A percentile compares a stretch with the other conserved stretches of the same genome.
Conservation (phyloP, 768 basidiomycete species). For the Hygrocybe punicea region DNA sequence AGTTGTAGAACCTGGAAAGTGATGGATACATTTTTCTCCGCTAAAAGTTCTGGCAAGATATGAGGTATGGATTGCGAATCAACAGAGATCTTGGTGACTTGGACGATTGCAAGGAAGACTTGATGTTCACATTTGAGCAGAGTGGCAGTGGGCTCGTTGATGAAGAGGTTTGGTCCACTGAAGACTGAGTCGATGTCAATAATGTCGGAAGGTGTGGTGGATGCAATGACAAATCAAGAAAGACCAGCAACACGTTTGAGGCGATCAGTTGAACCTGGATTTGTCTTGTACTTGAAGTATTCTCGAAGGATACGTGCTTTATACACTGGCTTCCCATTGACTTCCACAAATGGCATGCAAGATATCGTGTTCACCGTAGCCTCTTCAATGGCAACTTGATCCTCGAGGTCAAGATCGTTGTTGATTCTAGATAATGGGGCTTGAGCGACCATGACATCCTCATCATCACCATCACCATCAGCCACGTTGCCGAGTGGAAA, state of each 20-base stretch:
- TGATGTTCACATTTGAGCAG: slow-evolving; percentile 20
- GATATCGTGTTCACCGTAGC: not conserved
- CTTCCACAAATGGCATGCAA: not conserved
- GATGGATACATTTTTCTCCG: not conserved
- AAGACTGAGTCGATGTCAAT: not conserved
- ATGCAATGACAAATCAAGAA: not conserved
- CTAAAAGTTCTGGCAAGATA: slow-evolving; percentile 9
- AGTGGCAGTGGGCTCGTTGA: slow-evolving; percentile 19
- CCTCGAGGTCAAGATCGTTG: not conserved
- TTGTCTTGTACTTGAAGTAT: no score
- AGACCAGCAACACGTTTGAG: no score
- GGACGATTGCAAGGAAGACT: slow-evolving; percentile 28
- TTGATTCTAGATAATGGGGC: not conserved
- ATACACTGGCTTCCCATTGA: slow-evolving; percentile 6
- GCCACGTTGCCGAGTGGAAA: slow-evolving; percentile 5
- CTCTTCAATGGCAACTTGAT: slow-evolving; percentile 8
- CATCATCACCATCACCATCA: not conserved
- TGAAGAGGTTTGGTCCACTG: not conserved
- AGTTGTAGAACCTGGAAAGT: not conserved
- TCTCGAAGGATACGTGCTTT: slow-evolving; percentile 3
- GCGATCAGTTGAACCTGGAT: no score
- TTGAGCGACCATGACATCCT: not conserved
- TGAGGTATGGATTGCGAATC: slow-evolving; percentile 17
- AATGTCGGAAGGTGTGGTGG: not conserved
- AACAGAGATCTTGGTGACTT: slow-evolving; percentile 24